These are phyloP conservation scores for Agroathelia rolfsii DNA, from an alignment of 1,284 basidiomycete genomes.

Conservation along the genomic window DNA sequence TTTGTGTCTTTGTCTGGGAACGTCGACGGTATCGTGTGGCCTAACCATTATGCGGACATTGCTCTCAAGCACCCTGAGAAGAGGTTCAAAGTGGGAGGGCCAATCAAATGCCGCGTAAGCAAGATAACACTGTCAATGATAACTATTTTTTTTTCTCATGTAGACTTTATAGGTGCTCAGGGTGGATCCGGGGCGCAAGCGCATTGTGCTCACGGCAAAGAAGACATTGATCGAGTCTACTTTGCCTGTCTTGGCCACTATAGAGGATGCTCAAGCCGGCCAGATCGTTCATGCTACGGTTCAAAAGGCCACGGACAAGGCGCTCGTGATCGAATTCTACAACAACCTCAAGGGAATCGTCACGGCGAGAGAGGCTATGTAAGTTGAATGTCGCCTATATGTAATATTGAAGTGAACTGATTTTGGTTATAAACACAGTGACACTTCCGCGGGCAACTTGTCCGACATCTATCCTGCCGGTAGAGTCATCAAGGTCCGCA, in stretches of 20 bases:
- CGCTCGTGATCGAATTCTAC: constrained; percentile 82
- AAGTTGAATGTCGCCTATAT: constrained; percentile 14
- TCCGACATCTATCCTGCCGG: constrained; percentile 68
- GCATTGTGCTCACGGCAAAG: constrained; percentile 86
- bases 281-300: constrained; percentile 78
- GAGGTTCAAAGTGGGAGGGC: constrained; percentile 79
- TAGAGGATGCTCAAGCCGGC: constrained; percentile 67
- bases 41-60: constrained; percentile 93
- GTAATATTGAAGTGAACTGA: background rate
- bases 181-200: constrained; percentile 74
- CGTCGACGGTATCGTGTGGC: constrained; percentile 91
- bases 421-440: constrained; percentile 34
- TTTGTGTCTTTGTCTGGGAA: constrained; percentile 81
- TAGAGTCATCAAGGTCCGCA: constrained; percentile 80
- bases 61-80: constrained; percentile 85
- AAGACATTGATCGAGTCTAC: constrained; percentile 82
- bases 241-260: constrained; percentile 56
- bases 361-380: constrained; percentile 77
- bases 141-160: constrained; percentile 9
- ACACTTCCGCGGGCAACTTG: constrained; percentile 54
- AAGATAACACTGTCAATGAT: background rate
- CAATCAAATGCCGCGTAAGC: constrained; percentile 79
- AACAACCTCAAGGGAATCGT: constrained; percentile 84
- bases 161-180: constrained; percentile 57
- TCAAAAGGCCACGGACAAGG: constrained; percentile 71